Evolutionary conservation across 331 rosid genomes (phyloP).

Genomic region (Erythrophleum ivorense): DNA sequence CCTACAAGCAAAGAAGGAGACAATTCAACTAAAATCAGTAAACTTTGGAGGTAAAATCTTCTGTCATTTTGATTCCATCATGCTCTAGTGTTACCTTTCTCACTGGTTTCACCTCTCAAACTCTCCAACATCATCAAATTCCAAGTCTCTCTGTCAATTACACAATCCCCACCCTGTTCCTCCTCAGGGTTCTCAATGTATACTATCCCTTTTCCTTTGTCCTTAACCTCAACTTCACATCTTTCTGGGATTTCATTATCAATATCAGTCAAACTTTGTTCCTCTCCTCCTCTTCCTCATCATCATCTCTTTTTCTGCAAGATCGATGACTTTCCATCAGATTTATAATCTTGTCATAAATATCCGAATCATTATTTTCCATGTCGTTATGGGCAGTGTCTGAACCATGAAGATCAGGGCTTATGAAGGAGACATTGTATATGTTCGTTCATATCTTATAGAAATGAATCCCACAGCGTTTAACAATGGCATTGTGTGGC

Average conservation of each 20-base stretch:
- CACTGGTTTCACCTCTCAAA: neutral
- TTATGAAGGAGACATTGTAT: conserved; percentile 31
- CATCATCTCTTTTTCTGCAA: no score
- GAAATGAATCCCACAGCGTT: conserved; percentile 41
- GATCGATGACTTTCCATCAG: no score
- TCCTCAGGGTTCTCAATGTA: neutral
- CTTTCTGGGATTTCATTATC: conserved; percentile 9
- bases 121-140: conserved; percentile 3
- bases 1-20: conserved; percentile 12
- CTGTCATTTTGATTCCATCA: neutral
- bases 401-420: conserved; percentile 25
- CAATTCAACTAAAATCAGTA: neutral
- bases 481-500: conserved; percentile 1
- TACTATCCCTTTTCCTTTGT: conserved; percentile 20
- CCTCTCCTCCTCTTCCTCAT: conserved; percentile 12
- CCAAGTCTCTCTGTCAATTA: neutral
- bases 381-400: conserved; percentile 17
- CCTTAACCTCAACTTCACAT: neutral
- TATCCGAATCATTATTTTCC: neutral
- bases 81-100: neutral
- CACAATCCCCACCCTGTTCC: neutral
- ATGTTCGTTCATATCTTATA: conserved; percentile 42
- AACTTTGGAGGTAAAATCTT: neutral
- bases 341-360: conserved; percentile 19
- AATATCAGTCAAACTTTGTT: conserved; percentile 10